Evolutionary conservation across 2,329 filamentous ascomycete species (phyloP).

Genomic region (Scedosporium dehoogii): DNA sequence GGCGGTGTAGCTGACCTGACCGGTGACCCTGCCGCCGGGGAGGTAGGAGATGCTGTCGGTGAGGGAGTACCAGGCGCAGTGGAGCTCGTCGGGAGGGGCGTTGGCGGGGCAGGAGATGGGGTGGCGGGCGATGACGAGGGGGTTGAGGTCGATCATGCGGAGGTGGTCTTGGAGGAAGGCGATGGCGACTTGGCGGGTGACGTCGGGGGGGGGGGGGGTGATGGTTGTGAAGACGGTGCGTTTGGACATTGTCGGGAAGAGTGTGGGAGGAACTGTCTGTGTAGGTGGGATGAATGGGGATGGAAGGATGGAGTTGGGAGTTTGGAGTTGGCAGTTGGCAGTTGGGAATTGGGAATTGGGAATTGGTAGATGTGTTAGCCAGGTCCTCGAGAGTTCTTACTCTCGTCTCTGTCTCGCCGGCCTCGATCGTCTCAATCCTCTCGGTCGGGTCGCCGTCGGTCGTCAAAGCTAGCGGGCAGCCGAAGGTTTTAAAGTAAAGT

Average conservation of each 20-base stretch:
- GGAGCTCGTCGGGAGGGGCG: slow-evolving; percentile 57
- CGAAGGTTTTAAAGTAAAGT: too few species aligned
- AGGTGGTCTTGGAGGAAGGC: slow-evolving; percentile 67
- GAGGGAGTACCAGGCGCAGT: slow-evolving; percentile 67
- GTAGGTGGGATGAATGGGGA: too few species aligned
- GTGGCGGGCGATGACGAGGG: slow-evolving; percentile 64
- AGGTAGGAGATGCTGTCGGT: slow-evolving; percentile 70
- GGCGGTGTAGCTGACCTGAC: slow-evolving; percentile 67
- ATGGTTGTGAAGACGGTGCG: slow-evolving; percentile 65
- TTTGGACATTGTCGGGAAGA: slow-evolving; percentile 48
- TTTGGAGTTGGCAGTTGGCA: too few species aligned
- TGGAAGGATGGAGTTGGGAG: too few species aligned
- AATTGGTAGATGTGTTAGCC: too few species aligned
- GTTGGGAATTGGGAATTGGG: too few species aligned
- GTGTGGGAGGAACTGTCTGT: too few species aligned
- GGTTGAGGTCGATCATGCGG: slow-evolving; percentile 83
- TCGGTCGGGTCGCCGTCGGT: too few species aligned
- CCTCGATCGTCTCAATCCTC: too few species aligned
- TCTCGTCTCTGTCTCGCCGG: too few species aligned
- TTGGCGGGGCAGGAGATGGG: slow-evolving; percentile 57
- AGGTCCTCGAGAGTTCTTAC: too few species aligned
- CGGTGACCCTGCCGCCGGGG: slow-evolving; percentile 43
- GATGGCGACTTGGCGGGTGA: slow-evolving; percentile 61
- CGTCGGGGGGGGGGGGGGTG: slow-evolving; percentile 61
- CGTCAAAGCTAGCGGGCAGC: too few species aligned